Evolutionary conservation across 371 early-diverging fungal species (phyloP).

Genomic region (Syncephalastrum contaminatum): DNA sequence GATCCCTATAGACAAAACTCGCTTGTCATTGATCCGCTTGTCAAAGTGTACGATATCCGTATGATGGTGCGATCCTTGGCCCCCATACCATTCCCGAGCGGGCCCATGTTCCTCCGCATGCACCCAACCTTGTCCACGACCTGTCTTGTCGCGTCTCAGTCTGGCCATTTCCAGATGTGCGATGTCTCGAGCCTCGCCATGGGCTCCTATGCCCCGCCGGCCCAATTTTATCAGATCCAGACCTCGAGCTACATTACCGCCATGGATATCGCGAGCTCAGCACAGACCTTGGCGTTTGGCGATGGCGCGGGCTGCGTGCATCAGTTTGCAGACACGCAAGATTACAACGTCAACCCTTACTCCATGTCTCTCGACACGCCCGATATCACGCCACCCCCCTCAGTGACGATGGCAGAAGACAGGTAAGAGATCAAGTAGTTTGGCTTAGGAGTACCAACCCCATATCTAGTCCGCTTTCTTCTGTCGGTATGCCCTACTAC

Average conservation of each 20-base stretch:
- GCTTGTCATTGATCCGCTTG: conserved; percentile 71
- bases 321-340: conserved; percentile 68
- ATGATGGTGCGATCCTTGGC: conserved; percentile 66
- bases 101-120: conserved; percentile 71
- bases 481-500: conserved; percentile 82
- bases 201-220: conserved; percentile 48
- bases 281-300: conserved; percentile 72
- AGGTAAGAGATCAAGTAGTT: conserved; percentile 27
- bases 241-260: conserved; percentile 62
- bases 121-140: conserved; percentile 72
- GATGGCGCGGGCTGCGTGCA: conserved; percentile 68
- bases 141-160: conserved; percentile 66
- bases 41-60: conserved; percentile 85
- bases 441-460: not conserved
- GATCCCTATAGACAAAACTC: conserved; percentile 48
- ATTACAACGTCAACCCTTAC: conserved; percentile 64
- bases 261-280: conserved; percentile 75
- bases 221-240: conserved; percentile 72
- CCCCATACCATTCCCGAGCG: conserved; percentile 72
- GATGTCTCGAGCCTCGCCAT: conserved; percentile 61
- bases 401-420: conserved; percentile 55
- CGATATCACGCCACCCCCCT: conserved; percentile 47
- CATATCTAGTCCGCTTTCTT: conserved; percentile 62
- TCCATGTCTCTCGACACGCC: conserved; percentile 66
- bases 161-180: conserved; percentile 74